phyloP scores from a whole-genome alignment of 441 rosid species.

The Gossypium gossypioides region DNA sequence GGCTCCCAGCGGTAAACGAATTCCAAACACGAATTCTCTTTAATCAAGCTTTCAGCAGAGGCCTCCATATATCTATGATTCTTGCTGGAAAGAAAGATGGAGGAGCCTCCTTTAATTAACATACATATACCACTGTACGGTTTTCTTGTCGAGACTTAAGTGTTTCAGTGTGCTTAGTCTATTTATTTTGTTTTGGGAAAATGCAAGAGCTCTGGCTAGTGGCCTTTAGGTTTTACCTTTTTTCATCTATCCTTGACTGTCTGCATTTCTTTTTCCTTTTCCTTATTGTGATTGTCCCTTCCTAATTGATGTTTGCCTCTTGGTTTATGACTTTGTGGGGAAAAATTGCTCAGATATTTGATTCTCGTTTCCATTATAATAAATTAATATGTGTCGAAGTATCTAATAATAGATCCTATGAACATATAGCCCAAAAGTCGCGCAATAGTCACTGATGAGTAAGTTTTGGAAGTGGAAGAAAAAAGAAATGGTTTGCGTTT shows the following conservation, averaged over 20 bases:
- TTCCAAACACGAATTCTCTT: slow-evolving; percentile 89
- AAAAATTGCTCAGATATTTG: neutral
- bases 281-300: too few species aligned
- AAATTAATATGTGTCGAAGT: neutral
- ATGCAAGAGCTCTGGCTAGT: neutral
- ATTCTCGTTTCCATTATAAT: neutral
- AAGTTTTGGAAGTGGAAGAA: neutral
- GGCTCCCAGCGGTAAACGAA: slow-evolving; percentile 88
- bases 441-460: neutral
- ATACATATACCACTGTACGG: neutral
- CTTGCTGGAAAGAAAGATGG: slow-evolving; percentile 46
- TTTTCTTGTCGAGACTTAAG: neutral
- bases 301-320: neutral
- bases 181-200: neutral
- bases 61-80: slow-evolving; percentile 78
- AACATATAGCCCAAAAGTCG: neutral
- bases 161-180: neutral
- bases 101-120: neutral
- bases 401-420: neutral
- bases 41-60: slow-evolving; percentile 96
- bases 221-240: neutral
- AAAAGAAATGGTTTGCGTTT: neutral
- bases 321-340: neutral
- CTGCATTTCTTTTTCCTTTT: neutral
- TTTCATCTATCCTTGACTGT: neutral